These are phyloP conservation scores for Fusarium papillatum DNA, from an alignment of 2,329 filamentous ascomycete genomes.

Conservation along the genomic window DNA sequence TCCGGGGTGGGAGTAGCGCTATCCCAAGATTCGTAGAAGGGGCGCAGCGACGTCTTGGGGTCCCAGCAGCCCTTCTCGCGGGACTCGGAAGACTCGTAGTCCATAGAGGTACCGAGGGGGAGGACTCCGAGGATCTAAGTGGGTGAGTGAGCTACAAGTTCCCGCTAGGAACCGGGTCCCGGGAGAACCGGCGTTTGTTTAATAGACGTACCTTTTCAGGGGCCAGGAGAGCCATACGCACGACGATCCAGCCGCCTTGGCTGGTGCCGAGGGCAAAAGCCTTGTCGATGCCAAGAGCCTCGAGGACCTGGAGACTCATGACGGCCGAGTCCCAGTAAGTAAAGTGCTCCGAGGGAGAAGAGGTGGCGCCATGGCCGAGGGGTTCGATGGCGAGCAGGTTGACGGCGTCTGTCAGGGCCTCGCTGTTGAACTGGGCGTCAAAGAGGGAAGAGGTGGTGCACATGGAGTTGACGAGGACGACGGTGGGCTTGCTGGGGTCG, in stretches of 20 bases:
- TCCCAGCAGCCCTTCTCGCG: slow-evolving; percentile 65
- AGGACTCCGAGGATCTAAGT: slow-evolving; percentile 61
- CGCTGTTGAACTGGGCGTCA: slow-evolving; percentile 57
- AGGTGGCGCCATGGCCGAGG: slow-evolving; percentile 64
- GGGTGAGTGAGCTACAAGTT: slow-evolving; percentile 20
- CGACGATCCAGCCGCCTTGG: slow-evolving; percentile 65
- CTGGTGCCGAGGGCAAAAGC: slow-evolving; percentile 65
- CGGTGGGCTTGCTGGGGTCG: slow-evolving; percentile 65
- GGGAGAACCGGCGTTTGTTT: not conserved
- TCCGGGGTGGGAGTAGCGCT: slow-evolving; percentile 55
- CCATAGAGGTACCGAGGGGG: slow-evolving; percentile 65
- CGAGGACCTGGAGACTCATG: slow-evolving; percentile 69
- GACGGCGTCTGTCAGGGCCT: slow-evolving; percentile 53
- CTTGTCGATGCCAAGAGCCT: slow-evolving; percentile 60
- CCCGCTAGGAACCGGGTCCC: not conserved
- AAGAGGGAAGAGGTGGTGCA: slow-evolving; percentile 63
- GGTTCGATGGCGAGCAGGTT: slow-evolving; percentile 67
- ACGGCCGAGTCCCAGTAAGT: slow-evolving; percentile 69
- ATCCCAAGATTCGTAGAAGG: slow-evolving; percentile 59
- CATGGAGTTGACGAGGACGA: slow-evolving; percentile 66
- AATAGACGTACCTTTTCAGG: slow-evolving; percentile 57
- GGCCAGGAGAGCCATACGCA: slow-evolving; percentile 64
- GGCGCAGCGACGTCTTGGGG: slow-evolving; percentile 54
- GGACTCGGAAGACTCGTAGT: slow-evolving; percentile 62
- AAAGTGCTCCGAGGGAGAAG: slow-evolving; percentile 59